phyloP scores from a whole-genome alignment of 345 rosid genomes.

The Noccaea bulbosa region DNA sequence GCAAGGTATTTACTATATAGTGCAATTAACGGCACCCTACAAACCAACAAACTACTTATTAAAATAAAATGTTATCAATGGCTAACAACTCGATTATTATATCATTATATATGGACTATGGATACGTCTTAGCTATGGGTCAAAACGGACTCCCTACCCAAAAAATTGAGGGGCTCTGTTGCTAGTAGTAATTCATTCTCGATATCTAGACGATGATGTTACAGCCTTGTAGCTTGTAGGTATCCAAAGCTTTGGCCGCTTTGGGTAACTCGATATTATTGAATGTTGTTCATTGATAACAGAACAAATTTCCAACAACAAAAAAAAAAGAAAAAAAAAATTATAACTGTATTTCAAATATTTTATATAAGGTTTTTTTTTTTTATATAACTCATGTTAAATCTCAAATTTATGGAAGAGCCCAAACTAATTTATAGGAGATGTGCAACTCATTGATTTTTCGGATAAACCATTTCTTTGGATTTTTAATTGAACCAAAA shows the following conservation, averaged over 20 bases:
- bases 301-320: no score
- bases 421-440: no score
- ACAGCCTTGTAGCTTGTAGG: background rate
- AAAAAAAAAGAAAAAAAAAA: no score
- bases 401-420: no score
- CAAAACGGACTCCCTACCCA: background rate
- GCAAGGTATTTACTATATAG: background rate
- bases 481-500: no score
- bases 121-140: background rate
- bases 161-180: background rate
- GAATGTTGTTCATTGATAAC: no score
- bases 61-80: background rate
- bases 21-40: background rate
- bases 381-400: no score
- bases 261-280: no score
- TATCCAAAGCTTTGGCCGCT: background rate
- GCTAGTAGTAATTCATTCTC: background rate
- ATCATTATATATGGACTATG: background rate
- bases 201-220: background rate
- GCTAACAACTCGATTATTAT: background rate
- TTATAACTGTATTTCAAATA: no score
- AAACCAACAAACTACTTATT: background rate
- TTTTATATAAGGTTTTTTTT: no score
- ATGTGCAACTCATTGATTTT: no score
- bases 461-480: no score